Conservation (phyloP, 257 asterid genomes). For the Solanum megistacrolobum region DNA sequence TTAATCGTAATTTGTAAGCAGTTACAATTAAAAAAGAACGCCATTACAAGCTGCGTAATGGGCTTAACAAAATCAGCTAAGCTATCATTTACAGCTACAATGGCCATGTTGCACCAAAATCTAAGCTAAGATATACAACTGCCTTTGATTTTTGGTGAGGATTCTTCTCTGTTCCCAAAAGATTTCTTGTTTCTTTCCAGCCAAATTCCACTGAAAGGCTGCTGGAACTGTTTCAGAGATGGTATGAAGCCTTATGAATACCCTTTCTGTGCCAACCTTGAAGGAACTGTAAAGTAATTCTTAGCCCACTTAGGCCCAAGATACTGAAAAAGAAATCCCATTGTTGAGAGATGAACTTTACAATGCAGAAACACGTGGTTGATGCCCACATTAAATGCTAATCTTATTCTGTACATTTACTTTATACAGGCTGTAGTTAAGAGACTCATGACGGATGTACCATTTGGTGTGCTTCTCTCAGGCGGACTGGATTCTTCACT, state of each 20-base stretch:
- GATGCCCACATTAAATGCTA: neutral
- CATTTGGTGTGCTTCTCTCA: constrained; percentile 97
- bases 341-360: neutral
- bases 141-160: neutral
- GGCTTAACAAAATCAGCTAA: neutral
- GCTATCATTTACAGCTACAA: neutral
- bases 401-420: constrained; percentile 8
- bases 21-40: neutral
- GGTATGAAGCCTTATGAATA: neutral
- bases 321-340: neutral
- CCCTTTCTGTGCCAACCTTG: neutral
- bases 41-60: neutral
- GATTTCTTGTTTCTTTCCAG: neutral
- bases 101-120: neutral
- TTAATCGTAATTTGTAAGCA: neutral
- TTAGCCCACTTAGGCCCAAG: neutral
- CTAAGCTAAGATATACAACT: neutral
- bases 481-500: constrained; percentile 99
- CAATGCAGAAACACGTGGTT: neutral
- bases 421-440: constrained; percentile 72
- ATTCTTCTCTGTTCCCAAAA: neutral
- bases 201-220: neutral
- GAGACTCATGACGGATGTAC: constrained; percentile 98
- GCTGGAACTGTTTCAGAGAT: neutral
- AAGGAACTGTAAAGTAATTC: neutral